phyloP scores from a whole-genome alignment of 345 rosid genomes.

The Pugionium cornutum region DNA sequence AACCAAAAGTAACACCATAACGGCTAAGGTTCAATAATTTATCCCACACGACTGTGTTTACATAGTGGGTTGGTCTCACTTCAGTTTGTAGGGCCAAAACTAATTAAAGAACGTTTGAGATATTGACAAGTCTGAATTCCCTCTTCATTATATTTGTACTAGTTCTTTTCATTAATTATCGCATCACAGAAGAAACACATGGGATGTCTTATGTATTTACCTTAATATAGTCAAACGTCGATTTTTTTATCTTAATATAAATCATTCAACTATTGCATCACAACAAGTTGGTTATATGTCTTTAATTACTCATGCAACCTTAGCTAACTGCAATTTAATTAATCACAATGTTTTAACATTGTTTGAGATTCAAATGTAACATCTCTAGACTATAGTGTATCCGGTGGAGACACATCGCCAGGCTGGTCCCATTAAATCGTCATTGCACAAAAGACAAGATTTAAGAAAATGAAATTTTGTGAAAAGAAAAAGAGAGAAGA shows the following conservation, averaged over 20 bases:
- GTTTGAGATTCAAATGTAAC: background rate
- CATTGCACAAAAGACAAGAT: too few species aligned
- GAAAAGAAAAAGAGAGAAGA: background rate
- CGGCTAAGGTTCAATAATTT: conserved; percentile 26
- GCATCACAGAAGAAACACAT: background rate
- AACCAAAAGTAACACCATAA: conserved; percentile 21
- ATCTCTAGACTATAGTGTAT: conserved; percentile 20
- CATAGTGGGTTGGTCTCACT: conserved; percentile 30
- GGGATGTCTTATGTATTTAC: too few species aligned
- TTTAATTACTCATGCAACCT: conserved; percentile 30
- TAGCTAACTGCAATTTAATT: conserved; percentile 6
- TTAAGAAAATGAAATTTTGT: too few species aligned
- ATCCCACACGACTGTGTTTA: conserved; percentile 20
- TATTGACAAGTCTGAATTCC: background rate
- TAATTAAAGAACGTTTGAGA: conserved; percentile 1
- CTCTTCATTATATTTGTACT: background rate
- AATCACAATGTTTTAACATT: background rate
- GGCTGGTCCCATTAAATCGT: too few species aligned
- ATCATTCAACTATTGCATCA: background rate
- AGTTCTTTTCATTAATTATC: too few species aligned
- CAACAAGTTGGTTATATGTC: conserved; percentile 1
- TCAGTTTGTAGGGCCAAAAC: conserved; percentile 33
- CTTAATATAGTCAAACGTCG: too few species aligned
- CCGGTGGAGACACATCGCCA: conserved; percentile 32
- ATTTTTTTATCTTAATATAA: background rate